Evolutionary conservation across 2,329 filamentous ascomycete genomes (phyloP).

Genomic region (Colletotrichum nymphaeae): DNA sequence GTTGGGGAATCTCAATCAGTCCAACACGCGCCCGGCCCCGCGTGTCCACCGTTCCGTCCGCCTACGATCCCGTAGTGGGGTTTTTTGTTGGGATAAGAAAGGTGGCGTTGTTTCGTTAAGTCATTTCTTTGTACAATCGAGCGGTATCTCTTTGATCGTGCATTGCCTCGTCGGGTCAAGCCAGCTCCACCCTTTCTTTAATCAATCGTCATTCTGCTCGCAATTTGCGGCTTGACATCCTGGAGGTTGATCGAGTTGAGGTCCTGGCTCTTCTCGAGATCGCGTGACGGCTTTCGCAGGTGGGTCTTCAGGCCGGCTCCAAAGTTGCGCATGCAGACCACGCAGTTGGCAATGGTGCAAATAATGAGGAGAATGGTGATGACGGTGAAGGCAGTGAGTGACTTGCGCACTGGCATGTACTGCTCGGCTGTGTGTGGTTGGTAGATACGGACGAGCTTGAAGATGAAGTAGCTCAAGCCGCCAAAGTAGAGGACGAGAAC

Average conservation of each 20-base stretch:
- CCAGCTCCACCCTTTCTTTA: conserved; percentile 46
- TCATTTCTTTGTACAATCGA: conserved; percentile 38
- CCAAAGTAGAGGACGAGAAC: conserved; percentile 90
- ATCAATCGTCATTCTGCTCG: conserved; percentile 72
- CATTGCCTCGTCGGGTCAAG: conserved; percentile 30
- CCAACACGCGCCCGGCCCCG: conserved; percentile 34
- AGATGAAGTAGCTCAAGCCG: conserved; percentile 93
- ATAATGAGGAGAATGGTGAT: conserved; percentile 92
- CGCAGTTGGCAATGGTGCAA: conserved; percentile 87
- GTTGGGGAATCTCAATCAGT: conserved; percentile 36
- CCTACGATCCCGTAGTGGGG: conserved; percentile 21
- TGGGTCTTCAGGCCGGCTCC: conserved; percentile 89
- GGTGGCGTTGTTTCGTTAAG: conserved; percentile 36
- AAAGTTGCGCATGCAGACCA: conserved; percentile 92
- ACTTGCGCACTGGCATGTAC: conserved; percentile 85
- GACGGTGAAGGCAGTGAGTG: conserved; percentile 91
- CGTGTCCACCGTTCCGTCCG: conserved; percentile 27
- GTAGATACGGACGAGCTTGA: conserved; percentile 98
- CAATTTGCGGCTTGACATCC: conserved; percentile 66
- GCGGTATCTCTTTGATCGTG: conserved; percentile 28
- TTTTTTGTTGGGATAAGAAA: conserved; percentile 25
- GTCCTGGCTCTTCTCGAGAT: conserved; percentile 66
- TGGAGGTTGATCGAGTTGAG: conserved; percentile 66
- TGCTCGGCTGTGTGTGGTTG: conserved; percentile 66
- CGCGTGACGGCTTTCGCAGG: conserved; percentile 66